Percentiles rank a stretch among this genome's conserved stretches.
phyloP scores from a whole-genome alignment of 495 filamentous ascomycete genomes.

The Aspergillus taichungensis region DNA sequence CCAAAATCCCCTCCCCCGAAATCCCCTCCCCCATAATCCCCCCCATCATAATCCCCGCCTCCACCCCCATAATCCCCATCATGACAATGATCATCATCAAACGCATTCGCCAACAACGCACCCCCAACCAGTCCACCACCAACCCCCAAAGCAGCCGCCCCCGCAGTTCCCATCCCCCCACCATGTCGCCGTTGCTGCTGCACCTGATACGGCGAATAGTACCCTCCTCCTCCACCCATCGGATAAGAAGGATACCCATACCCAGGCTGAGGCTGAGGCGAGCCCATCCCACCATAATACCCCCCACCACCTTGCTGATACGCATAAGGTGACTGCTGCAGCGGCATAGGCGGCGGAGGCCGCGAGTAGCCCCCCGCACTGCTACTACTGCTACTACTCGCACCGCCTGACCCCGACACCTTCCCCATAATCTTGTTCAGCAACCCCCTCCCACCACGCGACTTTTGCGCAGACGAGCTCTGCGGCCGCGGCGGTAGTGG shows the following conservation, averaged over 20 bases:
- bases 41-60: too few species aligned
- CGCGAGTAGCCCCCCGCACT: conserved; percentile 2
- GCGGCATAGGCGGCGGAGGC: conserved; percentile 4
- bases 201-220: conserved; percentile 21
- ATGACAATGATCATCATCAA: conserved; percentile 48
- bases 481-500: conserved; percentile 13
- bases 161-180: conserved; percentile 55
- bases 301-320: conserved; percentile 21
- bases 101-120: conserved; percentile 53
- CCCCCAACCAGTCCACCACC: conserved; percentile 72
- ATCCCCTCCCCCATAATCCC: conserved; percentile 5
- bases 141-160: conserved; percentile 66
- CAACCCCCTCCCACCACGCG: conserved; percentile 33
- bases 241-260: conserved; percentile 28
- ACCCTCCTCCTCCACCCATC: conserved; percentile 31
- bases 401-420: conserved; percentile 11
- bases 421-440: conserved; percentile 45
- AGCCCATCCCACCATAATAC: conserved; percentile 26
- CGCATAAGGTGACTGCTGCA: conserved; percentile 6
- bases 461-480: conserved; percentile 16
- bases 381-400: conserved; percentile 11
- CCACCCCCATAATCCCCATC: conserved; percentile 33
- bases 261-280: conserved; percentile 34
- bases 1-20: conserved; percentile 6
- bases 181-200: conserved; percentile 23